Base-by-base conservation (phyloP, 208 protist species). In the Trypanosoma lewisi region DNA sequence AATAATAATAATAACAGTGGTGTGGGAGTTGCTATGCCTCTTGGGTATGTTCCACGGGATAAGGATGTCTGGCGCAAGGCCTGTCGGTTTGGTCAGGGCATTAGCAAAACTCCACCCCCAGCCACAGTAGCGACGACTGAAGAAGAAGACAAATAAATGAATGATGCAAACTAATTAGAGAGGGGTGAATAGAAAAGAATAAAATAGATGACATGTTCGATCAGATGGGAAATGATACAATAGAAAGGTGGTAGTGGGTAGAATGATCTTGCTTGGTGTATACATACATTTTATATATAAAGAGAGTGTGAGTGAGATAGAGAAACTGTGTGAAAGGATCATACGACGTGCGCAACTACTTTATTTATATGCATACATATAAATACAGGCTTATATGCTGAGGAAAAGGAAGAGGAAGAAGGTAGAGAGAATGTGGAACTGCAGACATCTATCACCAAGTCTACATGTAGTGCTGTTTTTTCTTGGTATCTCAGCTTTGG, bases 401-500 rank as follows among this genome's bases (percentile, higher is more conserved):
- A 36, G 42, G n/a, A 19, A 30, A 23, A 31, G 48, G n/a, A n/a
- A n/a, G n/a, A n/a, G n/a, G n/a, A n/a, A n/a, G n/a, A n/a, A n/a
- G n/a, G n/a, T n/a, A n/a, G n/a, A 53, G n/a, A 16, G 9, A 48
- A 16, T 5, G 42, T 48, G 42, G n/a, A 45, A 47, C 19, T 53
- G 23, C 52, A 45, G 27, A n/a, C 17, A 9, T 58, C 3, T 54
- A 4, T 54, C 28, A 7, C 9, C 30, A 17, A 25, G 19, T 58
- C 19, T 62, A 21, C 56, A 49, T 68, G 17, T 33, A 31, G 11
- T 59, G 39, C n/a, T 48, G 11, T 48, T 48, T 5, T 48, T 48
- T n/a, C n/a, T 48, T 48, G n/a, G n/a, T n/a, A n/a, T n/a, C n/a
- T n/a, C n/a, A n/a, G n/a, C n/a, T n/a, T n/a, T n/a, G n/a, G n/a